phyloP scores from a whole-genome alignment of 2,329 filamentous ascomycete species.

The Helotiales sp. region DNA sequence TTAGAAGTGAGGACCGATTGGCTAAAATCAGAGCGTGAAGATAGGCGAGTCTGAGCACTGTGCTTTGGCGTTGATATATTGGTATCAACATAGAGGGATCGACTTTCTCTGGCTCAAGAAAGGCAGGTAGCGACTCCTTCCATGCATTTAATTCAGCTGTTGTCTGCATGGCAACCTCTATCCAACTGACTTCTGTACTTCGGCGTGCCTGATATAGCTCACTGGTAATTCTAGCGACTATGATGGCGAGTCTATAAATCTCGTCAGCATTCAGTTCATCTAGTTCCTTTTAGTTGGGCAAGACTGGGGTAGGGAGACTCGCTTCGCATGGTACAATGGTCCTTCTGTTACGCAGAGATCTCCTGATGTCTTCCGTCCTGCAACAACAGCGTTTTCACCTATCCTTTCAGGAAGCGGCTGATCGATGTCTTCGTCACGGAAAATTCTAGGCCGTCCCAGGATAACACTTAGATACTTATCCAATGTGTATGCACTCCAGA shows the following conservation, averaged over 20 bases:
- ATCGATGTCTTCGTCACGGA: constrained; percentile 64
- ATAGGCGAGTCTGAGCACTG: constrained; percentile 53
- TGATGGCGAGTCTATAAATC: constrained; percentile 37
- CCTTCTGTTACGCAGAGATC: constrained; percentile 27
- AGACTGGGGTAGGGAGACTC: not conserved
- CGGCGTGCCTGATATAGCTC: constrained; percentile 41
- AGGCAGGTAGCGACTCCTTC: constrained; percentile 41
- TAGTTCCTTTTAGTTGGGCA: too few species aligned
- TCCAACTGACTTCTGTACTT: constrained; percentile 37
- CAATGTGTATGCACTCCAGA: constrained; percentile 63
- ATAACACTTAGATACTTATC: constrained; percentile 65
- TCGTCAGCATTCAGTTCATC: not conserved
- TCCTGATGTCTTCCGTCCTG: constrained; percentile 18
- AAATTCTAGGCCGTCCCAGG: constrained; percentile 58
- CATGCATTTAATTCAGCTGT: constrained; percentile 42
- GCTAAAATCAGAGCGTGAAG: constrained; percentile 57
- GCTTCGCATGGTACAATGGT: constrained; percentile 42
- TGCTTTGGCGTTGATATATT: constrained; percentile 49
- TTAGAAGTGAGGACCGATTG: constrained; percentile 54
- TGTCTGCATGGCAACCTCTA: constrained; percentile 40
- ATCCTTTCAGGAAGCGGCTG: constrained; percentile 56
- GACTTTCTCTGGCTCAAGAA: constrained; percentile 30
- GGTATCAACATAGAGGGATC: constrained; percentile 47
- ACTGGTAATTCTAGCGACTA: constrained; percentile 41
- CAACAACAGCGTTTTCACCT: constrained; percentile 55